These are phyloP conservation scores for Naganishia antarctica DNA, from an alignment of 768 basidiomycete species.

Conservation along the genomic window DNA sequence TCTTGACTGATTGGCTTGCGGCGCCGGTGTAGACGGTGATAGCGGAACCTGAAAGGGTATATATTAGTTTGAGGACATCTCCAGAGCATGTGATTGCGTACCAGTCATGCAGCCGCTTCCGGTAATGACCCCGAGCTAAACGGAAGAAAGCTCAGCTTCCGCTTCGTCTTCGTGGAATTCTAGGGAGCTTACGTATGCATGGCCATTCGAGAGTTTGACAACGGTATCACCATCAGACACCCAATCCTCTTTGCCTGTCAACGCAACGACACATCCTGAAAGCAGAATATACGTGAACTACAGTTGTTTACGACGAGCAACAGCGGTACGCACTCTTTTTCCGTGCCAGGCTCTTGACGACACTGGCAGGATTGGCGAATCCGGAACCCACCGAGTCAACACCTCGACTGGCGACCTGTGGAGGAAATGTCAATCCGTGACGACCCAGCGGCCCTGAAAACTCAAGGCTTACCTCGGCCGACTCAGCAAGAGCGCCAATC, in stretches of 20 bases:
- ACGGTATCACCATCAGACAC: slow-evolving; percentile 73
- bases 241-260: slow-evolving; percentile 77
- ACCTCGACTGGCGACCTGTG: slow-evolving; percentile 67
- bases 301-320: background rate
- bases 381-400: slow-evolving; percentile 78
- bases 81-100: slow-evolving; percentile 6
- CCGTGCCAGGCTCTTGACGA: slow-evolving; percentile 66
- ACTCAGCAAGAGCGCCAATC: slow-evolving; percentile 71
- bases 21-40: slow-evolving; percentile 78
- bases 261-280: slow-evolving; percentile 69
- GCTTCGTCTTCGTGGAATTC: no score
- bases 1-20: slow-evolving; percentile 52
- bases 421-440: background rate
- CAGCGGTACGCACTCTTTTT: slow-evolving; percentile 62
- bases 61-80: background rate
- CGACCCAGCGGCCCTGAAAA: background rate
- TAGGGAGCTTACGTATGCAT: slow-evolving; percentile 48
- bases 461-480: slow-evolving; percentile 58
- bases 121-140: slow-evolving; percentile 71
- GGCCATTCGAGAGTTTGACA: slow-evolving; percentile 69
- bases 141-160: no score
- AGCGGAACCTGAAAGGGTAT: slow-evolving; percentile 54
- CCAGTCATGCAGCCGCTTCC: slow-evolving; percentile 76
- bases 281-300: background rate
- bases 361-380: slow-evolving; percentile 66